phyloP scores from a whole-genome alignment of 2,329 filamentous ascomycete species.

The Fusarium sarcochroum region DNA sequence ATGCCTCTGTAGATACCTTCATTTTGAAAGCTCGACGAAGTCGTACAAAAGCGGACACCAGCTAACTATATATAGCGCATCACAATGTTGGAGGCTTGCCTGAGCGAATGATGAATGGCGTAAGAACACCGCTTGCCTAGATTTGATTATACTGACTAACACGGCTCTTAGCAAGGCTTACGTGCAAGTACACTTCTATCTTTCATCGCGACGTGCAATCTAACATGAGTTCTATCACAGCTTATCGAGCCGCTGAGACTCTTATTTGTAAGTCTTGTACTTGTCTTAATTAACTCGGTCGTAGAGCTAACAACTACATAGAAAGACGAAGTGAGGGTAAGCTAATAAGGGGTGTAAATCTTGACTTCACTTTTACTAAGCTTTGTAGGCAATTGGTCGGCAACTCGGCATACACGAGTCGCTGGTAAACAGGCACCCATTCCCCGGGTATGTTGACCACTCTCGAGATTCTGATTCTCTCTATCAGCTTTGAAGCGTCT shows the following conservation, averaged over 20 bases:
- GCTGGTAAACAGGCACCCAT: slow-evolving; percentile 40
- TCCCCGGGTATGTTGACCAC: slow-evolving; percentile 26
- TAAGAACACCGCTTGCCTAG: slow-evolving; percentile 4
- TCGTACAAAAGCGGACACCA: neutral
- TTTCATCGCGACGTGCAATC: neutral
- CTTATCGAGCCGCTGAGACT: slow-evolving; percentile 38
- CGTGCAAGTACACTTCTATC: slow-evolving; percentile 13
- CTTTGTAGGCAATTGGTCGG: slow-evolving; percentile 7
- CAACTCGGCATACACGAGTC: slow-evolving; percentile 16
- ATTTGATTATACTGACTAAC: slow-evolving; percentile 8
- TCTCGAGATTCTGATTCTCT: neutral
- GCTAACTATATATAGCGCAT: slow-evolving; percentile 21
- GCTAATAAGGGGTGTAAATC: slow-evolving; percentile 2
- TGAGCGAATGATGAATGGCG: slow-evolving; percentile 29
- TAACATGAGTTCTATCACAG: slow-evolving; percentile 10
- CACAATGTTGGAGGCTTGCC: slow-evolving; percentile 45
- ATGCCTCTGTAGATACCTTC: no score
- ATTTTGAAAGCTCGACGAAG: slow-evolving; percentile 28
- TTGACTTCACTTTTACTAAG: slow-evolving; percentile 13
- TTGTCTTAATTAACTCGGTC: slow-evolving; percentile 13
- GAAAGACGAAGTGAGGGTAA: slow-evolving; percentile 23
- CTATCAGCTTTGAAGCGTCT: neutral
- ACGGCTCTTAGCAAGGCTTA: slow-evolving; percentile 19
- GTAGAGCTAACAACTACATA: slow-evolving; percentile 4
- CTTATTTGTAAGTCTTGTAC: slow-evolving; percentile 22